phyloP scores from a whole-genome alignment of 2,329 filamentous ascomycete genomes.

The Epichloe aotearoae region DNA sequence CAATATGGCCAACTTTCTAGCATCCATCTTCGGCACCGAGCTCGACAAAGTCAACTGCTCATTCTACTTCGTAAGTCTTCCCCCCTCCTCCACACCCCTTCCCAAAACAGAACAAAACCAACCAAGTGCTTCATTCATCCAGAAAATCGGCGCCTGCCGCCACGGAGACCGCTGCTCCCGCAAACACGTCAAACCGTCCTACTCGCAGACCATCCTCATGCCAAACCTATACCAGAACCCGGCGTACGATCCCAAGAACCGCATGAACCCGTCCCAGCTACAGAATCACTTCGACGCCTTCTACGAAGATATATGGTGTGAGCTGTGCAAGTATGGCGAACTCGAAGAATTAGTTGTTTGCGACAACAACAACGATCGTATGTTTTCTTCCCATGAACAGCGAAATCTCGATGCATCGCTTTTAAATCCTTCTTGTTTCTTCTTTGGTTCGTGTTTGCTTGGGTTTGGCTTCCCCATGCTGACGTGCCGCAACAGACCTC shows the following conservation, averaged over 20 bases:
- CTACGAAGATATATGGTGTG: constrained; percentile 99
- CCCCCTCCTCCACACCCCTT: not conserved
- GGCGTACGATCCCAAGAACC: constrained; percentile 89
- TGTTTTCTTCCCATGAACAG: constrained; percentile 20
- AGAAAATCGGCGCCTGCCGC: constrained; percentile 95
- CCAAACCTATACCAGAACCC: constrained; percentile 99
- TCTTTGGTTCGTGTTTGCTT: no score
- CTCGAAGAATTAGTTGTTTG: constrained; percentile 96
- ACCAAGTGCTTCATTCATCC: not conserved
- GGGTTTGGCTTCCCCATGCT: constrained; percentile 6
- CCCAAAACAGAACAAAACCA: not conserved
- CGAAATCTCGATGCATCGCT: no score
- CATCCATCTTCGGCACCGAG: constrained; percentile 98
- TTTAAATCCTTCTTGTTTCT: no score
- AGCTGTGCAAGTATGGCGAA: constrained; percentile 98
- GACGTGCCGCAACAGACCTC: constrained; percentile 45
- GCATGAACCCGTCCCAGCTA: constrained; percentile 91
- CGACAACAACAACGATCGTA: constrained; percentile 98
- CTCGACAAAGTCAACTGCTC: constrained; percentile 99
- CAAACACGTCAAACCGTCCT: constrained; percentile 98
- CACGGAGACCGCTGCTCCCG: constrained; percentile 96
- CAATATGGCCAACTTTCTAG: constrained; percentile 91
- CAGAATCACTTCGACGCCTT: constrained; percentile 99
- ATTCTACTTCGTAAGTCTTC: constrained; percentile 57
- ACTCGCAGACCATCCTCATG: constrained; percentile 93